Evolutionary conservation across 805 yeast genomes (phyloP).

Genomic region (Candida loeiensis): DNA sequence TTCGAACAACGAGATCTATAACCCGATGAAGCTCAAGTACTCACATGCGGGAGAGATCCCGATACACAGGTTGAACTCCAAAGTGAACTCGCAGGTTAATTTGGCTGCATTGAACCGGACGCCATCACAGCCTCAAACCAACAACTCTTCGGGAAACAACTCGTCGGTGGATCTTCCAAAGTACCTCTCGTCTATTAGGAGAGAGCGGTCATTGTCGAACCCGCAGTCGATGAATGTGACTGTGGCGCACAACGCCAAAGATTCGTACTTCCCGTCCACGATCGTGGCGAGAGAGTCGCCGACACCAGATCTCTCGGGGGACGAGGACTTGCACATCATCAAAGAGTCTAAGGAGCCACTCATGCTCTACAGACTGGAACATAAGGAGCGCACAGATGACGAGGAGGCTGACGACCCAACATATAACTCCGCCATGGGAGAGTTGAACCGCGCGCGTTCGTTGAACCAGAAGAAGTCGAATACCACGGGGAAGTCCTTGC

Average conservation of each 20-base stretch:
- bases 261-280: constrained; percentile 27
- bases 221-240: constrained; percentile 16
- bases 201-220: constrained; percentile 25
- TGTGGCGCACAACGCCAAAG: constrained; percentile 17
- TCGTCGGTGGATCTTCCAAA: constrained; percentile 25
- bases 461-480: constrained; percentile 17
- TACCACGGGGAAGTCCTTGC: constrained; percentile 13
- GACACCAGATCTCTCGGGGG: constrained; percentile 10
- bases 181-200: constrained; percentile 11
- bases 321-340: constrained; percentile 20
- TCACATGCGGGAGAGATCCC: constrained; percentile 38
- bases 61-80: constrained; percentile 34
- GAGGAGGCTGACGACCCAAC: constrained; percentile 2
- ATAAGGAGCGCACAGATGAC: background rate
- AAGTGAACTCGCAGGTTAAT: constrained; percentile 39
- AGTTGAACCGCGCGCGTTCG: constrained; percentile 24
- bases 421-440: constrained; percentile 8
- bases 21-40: constrained; percentile 38
- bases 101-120: constrained; percentile 16
- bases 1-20: constrained; percentile 33
- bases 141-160: constrained; percentile 19
- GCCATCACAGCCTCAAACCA: constrained; percentile 8
- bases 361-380: constrained; percentile 1
- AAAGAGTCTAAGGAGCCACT: constrained; percentile 18
- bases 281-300: constrained; percentile 9